These are phyloP conservation scores for Alternaria panax DNA, from an alignment of 2,329 filamentous ascomycete species.

Conservation along the genomic window DNA sequence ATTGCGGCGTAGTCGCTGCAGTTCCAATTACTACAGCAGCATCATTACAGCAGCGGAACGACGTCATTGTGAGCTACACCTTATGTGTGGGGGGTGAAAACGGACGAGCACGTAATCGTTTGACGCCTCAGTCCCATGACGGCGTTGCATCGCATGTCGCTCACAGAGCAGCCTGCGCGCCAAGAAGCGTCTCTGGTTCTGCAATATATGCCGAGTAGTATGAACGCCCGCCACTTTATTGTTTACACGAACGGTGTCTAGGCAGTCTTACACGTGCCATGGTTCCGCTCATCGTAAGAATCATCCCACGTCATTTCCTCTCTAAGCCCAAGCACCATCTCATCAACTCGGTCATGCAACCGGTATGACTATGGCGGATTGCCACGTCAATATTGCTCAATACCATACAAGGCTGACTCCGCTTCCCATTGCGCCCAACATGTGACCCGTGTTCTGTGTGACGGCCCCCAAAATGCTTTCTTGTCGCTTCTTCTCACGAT, in stretches of 20 bases:
- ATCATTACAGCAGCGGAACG: too few species aligned
- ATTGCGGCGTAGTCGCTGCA: constrained; percentile 6
- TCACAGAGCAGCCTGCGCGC: background rate
- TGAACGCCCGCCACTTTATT: background rate
- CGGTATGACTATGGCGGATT: background rate
- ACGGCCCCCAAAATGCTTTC: constrained; percentile 1
- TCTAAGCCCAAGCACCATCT: background rate
- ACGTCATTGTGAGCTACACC: background rate
- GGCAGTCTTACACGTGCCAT: background rate
- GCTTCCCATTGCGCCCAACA: background rate
- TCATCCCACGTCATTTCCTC: background rate
- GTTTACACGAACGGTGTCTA: background rate
- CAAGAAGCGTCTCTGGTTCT: background rate
- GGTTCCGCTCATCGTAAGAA: background rate
- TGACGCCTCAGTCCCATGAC: background rate
- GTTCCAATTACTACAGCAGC: background rate
- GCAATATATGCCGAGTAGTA: background rate
- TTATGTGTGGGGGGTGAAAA: background rate
- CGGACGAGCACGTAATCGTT: background rate
- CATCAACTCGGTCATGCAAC: background rate
- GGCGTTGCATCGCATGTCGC: background rate
- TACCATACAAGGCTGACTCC: constrained; percentile 1
- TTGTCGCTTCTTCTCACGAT: background rate
- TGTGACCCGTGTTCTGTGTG: background rate
- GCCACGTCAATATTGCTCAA: constrained; percentile 3